These are phyloP conservation scores for Pyrus betulifolia DNA, from an alignment of 306 rosid genomes.

Conservation along the genomic window DNA sequence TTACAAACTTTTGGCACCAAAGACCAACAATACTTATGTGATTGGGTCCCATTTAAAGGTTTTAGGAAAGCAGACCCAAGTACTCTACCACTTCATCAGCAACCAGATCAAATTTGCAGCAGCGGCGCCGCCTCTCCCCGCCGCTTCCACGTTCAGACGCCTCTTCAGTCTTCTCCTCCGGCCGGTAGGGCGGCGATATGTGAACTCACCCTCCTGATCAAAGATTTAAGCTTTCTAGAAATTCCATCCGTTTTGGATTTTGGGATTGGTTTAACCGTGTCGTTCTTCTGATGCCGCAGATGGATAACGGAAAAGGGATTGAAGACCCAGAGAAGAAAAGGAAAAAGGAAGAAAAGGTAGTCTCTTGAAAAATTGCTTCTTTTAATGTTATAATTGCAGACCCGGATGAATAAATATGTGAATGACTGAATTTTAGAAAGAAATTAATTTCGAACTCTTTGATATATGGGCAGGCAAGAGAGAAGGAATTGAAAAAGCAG, in stretches of 20 bases:
- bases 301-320: constrained; percentile 21
- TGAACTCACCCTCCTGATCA: not conserved
- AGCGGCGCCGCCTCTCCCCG: not conserved
- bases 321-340: constrained; percentile 92
- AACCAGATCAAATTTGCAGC: not conserved
- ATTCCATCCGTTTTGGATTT: not conserved
- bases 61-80: not conserved
- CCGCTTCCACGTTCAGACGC: not conserved
- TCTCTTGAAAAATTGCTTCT: not conserved
- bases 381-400: not conserved
- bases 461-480: constrained; percentile 60
- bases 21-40: not conserved
- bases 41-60: constrained; percentile 3
- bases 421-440: not conserved
- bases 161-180: not conserved
- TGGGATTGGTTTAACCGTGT: not conserved
- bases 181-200: not conserved
- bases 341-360: constrained; percentile 90
- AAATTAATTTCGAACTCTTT: not conserved
- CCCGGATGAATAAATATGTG: not conserved
- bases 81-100: not conserved
- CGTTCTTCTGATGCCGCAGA: constrained; percentile 10
- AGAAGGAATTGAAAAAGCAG: constrained; percentile 79
- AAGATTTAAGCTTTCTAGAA: too few relatives aligned
- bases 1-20: not conserved